phyloP scores from a whole-genome alignment of 148 eudicot species.

The Fagopyrum homotropicum region DNA sequence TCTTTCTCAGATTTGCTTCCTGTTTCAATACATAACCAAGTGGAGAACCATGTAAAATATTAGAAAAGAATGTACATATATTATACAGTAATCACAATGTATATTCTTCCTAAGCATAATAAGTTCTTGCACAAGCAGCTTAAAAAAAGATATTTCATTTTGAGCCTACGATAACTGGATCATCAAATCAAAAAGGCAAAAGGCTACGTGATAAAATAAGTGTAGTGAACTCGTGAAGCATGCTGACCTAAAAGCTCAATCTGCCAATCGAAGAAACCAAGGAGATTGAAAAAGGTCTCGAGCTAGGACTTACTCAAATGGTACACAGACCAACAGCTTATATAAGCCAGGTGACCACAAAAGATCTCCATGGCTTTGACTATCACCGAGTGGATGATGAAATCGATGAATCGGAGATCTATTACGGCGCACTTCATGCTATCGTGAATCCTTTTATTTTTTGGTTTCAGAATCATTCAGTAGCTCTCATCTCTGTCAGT shows the following conservation, averaged over 20 bases:
- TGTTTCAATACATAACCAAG: conserved; percentile 5
- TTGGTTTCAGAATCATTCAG: conserved; percentile 3
- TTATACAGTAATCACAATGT: neutral
- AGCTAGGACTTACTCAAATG: conserved; percentile 4
- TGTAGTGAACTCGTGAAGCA: neutral
- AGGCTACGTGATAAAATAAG: too few relatives aligned
- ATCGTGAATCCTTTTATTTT: neutral
- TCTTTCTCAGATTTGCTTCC: conserved; percentile 16
- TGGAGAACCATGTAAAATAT: neutral
- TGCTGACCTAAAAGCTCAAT: conserved; percentile 1
- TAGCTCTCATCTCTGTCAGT: conserved; percentile 8
- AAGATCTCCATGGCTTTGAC: neutral
- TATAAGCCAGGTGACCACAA: conserved; percentile 11
- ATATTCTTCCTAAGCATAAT: neutral
- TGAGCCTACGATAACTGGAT: neutral
- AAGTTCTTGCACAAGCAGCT: neutral
- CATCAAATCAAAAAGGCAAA: neutral
- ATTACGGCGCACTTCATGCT: conserved; percentile 61
- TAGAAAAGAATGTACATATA: neutral
- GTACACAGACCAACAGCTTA: conserved; percentile 18
- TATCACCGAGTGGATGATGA: conserved; percentile 24
- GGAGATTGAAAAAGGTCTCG: neutral
- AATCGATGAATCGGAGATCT: conserved; percentile 25
- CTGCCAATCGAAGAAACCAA: neutral
- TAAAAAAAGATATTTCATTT: neutral